These are phyloP conservation scores for Botrytis cinerea DNA, from an alignment of 2,329 filamentous ascomycete genomes.

Conservation along the genomic window DNA sequence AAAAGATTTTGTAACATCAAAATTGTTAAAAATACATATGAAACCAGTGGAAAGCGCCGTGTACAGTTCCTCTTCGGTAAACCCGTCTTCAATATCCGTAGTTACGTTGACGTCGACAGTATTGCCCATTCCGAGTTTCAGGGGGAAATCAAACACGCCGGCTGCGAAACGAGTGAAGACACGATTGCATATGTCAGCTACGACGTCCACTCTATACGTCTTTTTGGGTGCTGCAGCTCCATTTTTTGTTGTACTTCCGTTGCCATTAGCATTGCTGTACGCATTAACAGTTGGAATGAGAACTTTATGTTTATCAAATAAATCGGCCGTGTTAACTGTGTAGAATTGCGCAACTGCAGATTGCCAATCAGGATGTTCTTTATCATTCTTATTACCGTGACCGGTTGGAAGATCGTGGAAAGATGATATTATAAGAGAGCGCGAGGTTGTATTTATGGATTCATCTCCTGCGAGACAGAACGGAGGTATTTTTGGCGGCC, in stretches of 20 bases:
- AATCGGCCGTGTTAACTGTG: constrained; percentile 38
- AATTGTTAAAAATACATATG: constrained; percentile 60
- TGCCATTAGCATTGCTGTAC: constrained; percentile 35
- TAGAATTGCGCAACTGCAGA: constrained; percentile 9
- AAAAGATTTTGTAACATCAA: constrained; percentile 61
- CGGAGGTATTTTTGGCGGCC: not conserved
- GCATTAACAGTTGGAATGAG: constrained; percentile 60
- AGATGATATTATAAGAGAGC: constrained; percentile 15
- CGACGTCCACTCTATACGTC: constrained; percentile 61
- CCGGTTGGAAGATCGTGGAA: constrained; percentile 7
- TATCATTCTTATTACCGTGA: not conserved
- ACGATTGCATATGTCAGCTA: constrained; percentile 56
- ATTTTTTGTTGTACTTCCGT: not conserved
- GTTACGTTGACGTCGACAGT: constrained; percentile 33
- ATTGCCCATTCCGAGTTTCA: constrained; percentile 34
- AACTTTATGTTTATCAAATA: constrained; percentile 66
- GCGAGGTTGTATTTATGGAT: constrained; percentile 4
- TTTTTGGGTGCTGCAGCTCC: not conserved
- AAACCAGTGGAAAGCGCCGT: constrained; percentile 61
- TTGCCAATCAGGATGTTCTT: constrained; percentile 4
- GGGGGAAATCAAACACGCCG: constrained; percentile 52
- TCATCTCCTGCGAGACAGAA: constrained; percentile 17
- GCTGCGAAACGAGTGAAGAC: constrained; percentile 55
- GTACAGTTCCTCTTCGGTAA: constrained; percentile 35
- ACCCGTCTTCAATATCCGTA: constrained; percentile 5